Base-by-base conservation (phyloP, 257 asterid species). In the Solanum ossicruentum region DNA sequence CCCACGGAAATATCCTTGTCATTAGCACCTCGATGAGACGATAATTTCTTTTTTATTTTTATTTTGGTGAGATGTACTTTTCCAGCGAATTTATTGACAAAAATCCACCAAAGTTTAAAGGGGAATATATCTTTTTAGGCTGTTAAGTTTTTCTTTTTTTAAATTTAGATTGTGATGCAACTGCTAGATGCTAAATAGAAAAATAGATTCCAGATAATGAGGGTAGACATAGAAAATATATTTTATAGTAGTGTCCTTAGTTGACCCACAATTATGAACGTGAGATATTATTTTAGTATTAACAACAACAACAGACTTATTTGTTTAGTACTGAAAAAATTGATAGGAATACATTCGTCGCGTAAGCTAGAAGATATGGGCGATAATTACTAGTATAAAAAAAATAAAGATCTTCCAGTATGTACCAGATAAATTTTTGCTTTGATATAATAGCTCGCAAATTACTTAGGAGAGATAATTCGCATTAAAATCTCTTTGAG, bases 1-100 rank as follows among this genome's bases (percentile, higher is more conserved):
- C 92, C 91, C 36, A 28, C 89, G 0, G 90, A 84, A 47, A 73
- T 90, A 63, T 57, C 91, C 23, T 88, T 86, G 55, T 90, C 92
- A 16, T 90, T 90, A 54, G 90, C 86, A 18, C 89, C 91, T 70
- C 86, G 92, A 3, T 88, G 54, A 70, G 79, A 41, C 23, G 10
- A 41, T 70, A 58, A 54, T 3, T 13, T 13, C 21, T 73, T n/a
- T 16, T 4, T 43, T 47, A 15, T 28, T 72, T 21, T 21, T 49
- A 23, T 75, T 75, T 16, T 75, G 47, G 21, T 15, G 82, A 77
- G 51, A 12, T 51, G 63, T 77, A 51, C 82, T 77, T 52, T n/a
- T 26, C 7, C 39, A 6, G 8, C 26, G 47, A 26, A 51, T 77
- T 15, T 1, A 8, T 51, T 77, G 63, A 18, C 41, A 77, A 18